Base-by-base conservation (phyloP, 2,329 filamentous ascomycete species). In the Aplosporella prunicola region DNA sequence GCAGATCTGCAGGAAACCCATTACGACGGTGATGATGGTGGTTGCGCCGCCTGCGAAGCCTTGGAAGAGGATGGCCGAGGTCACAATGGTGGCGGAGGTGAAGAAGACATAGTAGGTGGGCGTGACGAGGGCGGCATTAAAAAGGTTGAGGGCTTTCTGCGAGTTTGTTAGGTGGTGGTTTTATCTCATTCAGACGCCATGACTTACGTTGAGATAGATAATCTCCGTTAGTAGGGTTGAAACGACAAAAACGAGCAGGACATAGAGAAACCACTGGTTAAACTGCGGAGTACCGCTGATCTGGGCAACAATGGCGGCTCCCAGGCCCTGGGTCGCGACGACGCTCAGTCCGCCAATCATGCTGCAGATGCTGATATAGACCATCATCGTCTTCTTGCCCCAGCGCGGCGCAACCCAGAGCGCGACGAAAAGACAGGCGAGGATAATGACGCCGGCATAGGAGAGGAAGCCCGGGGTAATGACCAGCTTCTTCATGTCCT, bases 71-170 rank as follows among this genome's bases (percentile, higher is more conserved):
- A 98, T 79, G 3, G 88, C 83, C 0, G 89, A 95, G 5, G 88
- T 93, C 48, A 96, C 76, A 47, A 98, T 95, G 14, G 91, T 96
- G 5, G 87, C 82, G 49, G 81, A 93, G 25, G 91, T 98, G 58
- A 98, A 98, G 67, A 93, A 89, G 47, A 98, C 91, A 59, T 98
- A 98, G 64, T 98, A 98, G 2, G 91, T 98, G 1, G 91, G 91
- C 0, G 91, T 98, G 42, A 98, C 91, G 47, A 98, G 74, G 6
- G 91, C 89, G 24, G 91, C 91, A 53, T 98, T 96, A 70, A 89
- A 96, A 33, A 98, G 63, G 55, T 98, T 96, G 40, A 96, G 72
- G 5, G 91, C 91, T 95, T 98, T 98, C 88, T 96, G 62, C 27
- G 16, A 28, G n/a, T 32, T 4, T 27, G 47, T 68, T 41, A 70